Evolutionary conservation across 2,329 filamentous ascomycete genomes (phyloP).

Genomic region (Paraphoma chrysanthemicola): DNA sequence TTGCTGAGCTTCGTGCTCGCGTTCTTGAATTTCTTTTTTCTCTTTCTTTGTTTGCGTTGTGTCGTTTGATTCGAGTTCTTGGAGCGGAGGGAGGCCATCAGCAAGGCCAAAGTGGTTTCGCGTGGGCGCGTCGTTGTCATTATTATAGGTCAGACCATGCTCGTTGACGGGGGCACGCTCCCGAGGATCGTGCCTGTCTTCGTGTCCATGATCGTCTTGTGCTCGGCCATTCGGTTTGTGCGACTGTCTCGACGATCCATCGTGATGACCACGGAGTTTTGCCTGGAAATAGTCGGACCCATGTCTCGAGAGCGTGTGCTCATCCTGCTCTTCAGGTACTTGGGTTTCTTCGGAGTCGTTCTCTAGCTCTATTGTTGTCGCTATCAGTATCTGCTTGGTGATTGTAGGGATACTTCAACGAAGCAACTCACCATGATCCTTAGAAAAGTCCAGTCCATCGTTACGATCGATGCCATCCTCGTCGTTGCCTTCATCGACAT

Average conservation of each 20-base stretch:
- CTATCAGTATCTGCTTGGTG: background rate
- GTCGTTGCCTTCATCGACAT: constrained; percentile 18
- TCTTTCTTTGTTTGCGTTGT: constrained; percentile 44
- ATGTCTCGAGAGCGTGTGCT: background rate
- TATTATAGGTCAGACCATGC: constrained; percentile 24
- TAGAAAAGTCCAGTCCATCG: constrained; percentile 21
- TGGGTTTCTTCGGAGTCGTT: constrained; percentile 22
- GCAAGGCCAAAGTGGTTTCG: constrained; percentile 51
- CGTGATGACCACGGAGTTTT: constrained; percentile 16
- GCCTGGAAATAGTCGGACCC: constrained; percentile 17
- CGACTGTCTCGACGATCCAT: constrained; percentile 16
- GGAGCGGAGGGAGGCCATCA: constrained; percentile 52
- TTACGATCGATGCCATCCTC: constrained; percentile 22
- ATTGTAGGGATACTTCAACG: too few relatives aligned
- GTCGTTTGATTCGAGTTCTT: constrained; percentile 29
- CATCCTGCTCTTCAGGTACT: constrained; percentile 3
- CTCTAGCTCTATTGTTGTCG: constrained; percentile 6
- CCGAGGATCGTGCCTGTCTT: constrained; percentile 10
- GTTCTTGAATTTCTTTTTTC: constrained; percentile 45
- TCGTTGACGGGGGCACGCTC: constrained; percentile 30
- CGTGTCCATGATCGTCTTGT: constrained; percentile 5
- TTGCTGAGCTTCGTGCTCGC: constrained; percentile 54
- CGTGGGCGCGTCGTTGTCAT: constrained; percentile 10
- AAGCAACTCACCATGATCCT: constrained; percentile 18
- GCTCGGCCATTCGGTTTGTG: background rate